A percentile compares a stretch with the other conserved stretches of the same genome.
Conservation (phyloP, 2,329 filamentous ascomycete genomes). For the Alternaria metachromatica region DNA sequence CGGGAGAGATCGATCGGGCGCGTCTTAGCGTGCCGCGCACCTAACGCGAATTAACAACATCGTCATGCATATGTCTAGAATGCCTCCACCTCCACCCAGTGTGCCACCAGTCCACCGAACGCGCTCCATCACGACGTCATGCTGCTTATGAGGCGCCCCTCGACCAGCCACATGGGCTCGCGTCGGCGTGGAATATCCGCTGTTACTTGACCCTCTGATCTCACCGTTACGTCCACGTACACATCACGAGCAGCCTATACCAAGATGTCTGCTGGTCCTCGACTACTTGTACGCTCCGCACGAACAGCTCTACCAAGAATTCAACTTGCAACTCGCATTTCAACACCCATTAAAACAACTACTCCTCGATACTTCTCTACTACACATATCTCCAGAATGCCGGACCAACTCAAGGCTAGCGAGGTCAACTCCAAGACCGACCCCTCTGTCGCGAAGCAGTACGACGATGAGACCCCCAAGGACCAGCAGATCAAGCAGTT, state of each 20-base stretch:
- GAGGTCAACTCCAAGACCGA: conserved; percentile 55
- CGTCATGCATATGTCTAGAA: conserved; percentile 35
- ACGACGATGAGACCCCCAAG: conserved; percentile 52
- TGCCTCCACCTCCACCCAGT: conserved; percentile 17
- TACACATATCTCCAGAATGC: conserved; percentile 50
- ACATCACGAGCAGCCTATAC: conserved; percentile 1
- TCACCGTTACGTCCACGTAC: conserved; percentile 26
- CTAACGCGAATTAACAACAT: conserved; percentile 19
- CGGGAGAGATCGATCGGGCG: conserved; percentile 3
- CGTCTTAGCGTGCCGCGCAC: conserved; percentile 22
- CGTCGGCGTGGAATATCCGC: conserved; percentile 1
- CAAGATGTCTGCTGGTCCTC: conserved; percentile 19
- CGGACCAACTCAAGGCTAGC: conserved; percentile 48
- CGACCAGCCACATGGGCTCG: conserved; percentile 6
- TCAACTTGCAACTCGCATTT: conserved; percentile 5
- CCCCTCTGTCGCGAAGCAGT: conserved; percentile 59
- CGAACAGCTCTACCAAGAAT: background rate
- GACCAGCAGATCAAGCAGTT: conserved; percentile 57
- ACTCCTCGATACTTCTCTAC: conserved; percentile 24
- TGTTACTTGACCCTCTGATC: conserved; percentile 21
- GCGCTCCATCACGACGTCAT: conserved; percentile 28
- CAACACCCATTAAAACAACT: background rate
- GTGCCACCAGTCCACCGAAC: conserved; percentile 12
- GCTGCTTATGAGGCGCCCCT: conserved; percentile 10
- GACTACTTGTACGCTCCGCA: conserved; percentile 26